Evolutionary conservation across 371 early-diverging fungal species (phyloP), one percentile per base, ranked within the genome.

Genomic region (Apophysomyces sp.): DNA sequence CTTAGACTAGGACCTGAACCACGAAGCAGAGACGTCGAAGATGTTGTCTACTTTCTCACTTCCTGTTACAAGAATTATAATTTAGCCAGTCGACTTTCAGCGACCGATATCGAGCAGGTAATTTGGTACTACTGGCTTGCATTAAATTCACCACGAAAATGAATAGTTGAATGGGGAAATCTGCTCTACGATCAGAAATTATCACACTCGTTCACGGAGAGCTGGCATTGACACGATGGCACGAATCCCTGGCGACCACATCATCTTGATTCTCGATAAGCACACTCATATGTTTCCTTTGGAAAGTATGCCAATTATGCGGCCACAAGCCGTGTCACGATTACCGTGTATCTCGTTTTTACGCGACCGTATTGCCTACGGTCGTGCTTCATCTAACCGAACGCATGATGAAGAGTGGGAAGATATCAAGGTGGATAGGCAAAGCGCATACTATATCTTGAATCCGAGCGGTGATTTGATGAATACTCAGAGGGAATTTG

Each of bases 381-480:
- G 67, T 7, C 65, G 49, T n/a, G 65, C 70, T 8, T 21, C 32
- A 7, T 36, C 29, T 26, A 4, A 51, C 18, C 18, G 32, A 2
- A 3, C 30, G 6, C 7, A 36, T 26, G n/a, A n/a, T 5, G 61
- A 62, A 12, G 69, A 51, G 16, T 76, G 78, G 77, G 49, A 56
- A 5, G 84, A 84, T 58, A 51, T 81, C 12, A 57, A 60, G 1
- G 76, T 91, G 5, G 80, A 92, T 55, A 63, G 68, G 9, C 52
- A 63, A 3, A 87, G 74, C 7, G 80, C 86, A 0, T 92, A 76
- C 65, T 98, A 94, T 64, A 77, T 96, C 4, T 78, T 98, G 40
- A 98, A 98, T 72, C 98, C 98, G 0, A 82, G 82, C 5, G 91
- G 90, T 8, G 97, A 98, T 60, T 74, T 98, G 60, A 73, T 68